Evolutionary conservation across 2,329 filamentous ascomycete genomes (phyloP), one percentile per base, ranked within the genome.

Genomic region (Celoporthe dispersa): DNA sequence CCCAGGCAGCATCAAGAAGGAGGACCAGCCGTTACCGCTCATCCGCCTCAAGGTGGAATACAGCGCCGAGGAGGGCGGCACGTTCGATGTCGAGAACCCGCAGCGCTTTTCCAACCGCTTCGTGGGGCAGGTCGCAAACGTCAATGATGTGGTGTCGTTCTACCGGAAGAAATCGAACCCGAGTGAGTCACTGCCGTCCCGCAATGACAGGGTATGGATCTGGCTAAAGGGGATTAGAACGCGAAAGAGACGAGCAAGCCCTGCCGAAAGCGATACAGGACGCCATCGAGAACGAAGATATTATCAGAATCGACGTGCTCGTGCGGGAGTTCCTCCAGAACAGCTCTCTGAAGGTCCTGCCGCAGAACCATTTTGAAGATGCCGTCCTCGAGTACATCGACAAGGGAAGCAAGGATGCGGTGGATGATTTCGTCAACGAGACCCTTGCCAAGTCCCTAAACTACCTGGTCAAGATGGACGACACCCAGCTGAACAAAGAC

Each of bases 21-120:
- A 90, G 68, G 85, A 85, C 51, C 81, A 88, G 1, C 95, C 95
- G 0, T 82, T 96, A 44, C 96, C 96, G 0, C 85, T 99, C 0
- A 91, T 99, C 53, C 90, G 96, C 28, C 87, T 99, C 22, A 94
- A 94, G 72, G 94, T 99, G 0, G 96, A 99, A 76, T 96, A 94
- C 74, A 92, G 93, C 0, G 90, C 94, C 0, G 92, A 92, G 0
- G 93, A 97, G 60, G 94, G 94, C 4, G 92, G 94, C 19, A 88
- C 90, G 48, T 99, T 94, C 76, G 93, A 98, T 74, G 91, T 92
- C 73, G 96, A 98, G 79, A 99, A 99, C 72, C 94, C 96, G 0
- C 96, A 98, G 78, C 90, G 96, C 11, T 98, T 98, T 77, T 98
- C 95, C 0, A 97, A 97, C 78, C 88, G 94, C 2, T 99, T 98